Conservation (phyloP, 495 filamentous ascomycete species). For the Pseudomonodictys pantanalensis region DNA sequence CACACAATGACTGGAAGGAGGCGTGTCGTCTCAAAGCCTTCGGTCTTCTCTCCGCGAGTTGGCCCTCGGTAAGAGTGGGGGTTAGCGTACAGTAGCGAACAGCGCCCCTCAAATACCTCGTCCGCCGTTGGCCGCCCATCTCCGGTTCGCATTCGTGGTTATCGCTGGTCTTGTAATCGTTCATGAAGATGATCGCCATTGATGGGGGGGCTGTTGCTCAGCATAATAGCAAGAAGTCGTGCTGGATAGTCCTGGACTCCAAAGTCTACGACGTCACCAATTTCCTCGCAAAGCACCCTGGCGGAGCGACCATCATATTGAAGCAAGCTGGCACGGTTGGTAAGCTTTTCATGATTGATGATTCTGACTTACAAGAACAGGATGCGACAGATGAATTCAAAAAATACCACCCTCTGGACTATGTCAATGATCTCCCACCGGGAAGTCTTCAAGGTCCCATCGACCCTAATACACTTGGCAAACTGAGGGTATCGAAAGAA, state of each 20-base stretch:
- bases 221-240: conserved; percentile 73
- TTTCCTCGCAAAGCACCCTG: conserved; percentile 79
- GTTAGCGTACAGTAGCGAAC: too few species aligned
- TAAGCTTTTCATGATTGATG: background rate
- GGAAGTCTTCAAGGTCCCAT: conserved; percentile 13
- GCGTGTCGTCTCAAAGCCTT: too few species aligned
- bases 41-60: background rate
- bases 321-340: conserved; percentile 66
- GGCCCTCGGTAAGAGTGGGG: too few species aligned
- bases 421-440: conserved; percentile 24
- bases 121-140: background rate
- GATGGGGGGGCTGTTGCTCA: conserved; percentile 62
- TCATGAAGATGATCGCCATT: conserved; percentile 4
- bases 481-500: conserved; percentile 14
- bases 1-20: too few species aligned
- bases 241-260: conserved; percentile 78
- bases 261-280: conserved; percentile 88
- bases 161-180: background rate
- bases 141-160: background rate
- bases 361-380: background rate
- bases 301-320: conserved; percentile 75
- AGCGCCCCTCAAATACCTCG: background rate
- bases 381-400: conserved; percentile 28
- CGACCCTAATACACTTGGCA: conserved; percentile 19
- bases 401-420: conserved; percentile 25